Conservation (phyloP, 139 green algal genomes). For the Desmodesmus armatus region DNA sequence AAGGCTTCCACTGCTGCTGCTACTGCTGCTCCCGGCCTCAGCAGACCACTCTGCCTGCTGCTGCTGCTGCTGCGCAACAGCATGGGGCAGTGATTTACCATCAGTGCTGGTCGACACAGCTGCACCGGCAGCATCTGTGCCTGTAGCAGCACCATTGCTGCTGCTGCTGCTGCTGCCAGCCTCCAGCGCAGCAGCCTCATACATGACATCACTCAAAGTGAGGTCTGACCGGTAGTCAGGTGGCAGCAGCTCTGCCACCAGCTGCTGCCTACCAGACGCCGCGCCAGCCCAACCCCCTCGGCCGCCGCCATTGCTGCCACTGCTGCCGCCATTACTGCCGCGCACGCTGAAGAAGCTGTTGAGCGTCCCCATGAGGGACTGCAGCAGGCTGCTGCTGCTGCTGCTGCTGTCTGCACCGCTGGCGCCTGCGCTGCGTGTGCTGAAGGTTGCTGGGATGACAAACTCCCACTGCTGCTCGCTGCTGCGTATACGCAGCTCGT, state of each 20-base stretch:
- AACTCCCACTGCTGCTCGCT: constrained; percentile 76
- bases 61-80: background rate
- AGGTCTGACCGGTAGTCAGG: constrained; percentile 37
- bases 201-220: constrained; percentile 34
- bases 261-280: too few species aligned
- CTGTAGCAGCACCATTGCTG: background rate
- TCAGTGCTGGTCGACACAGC: background rate
- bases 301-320: constrained; percentile 17
- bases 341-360: constrained; percentile 39
- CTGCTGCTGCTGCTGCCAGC: background rate
- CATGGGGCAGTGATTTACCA: too few species aligned
- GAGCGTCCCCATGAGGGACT: constrained; percentile 21
- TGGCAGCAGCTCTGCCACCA: constrained; percentile 40
- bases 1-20: background rate
- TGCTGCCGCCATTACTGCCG: background rate
- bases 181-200: background rate
- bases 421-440: constrained; percentile 50
- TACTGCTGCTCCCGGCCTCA: constrained; percentile 5
- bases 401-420: background rate
- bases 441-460: constrained; percentile 75
- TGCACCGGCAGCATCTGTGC: background rate
- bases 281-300: background rate
- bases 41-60: background rate
- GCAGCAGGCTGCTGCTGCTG: background rate
- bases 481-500: constrained; percentile 84